Evolutionary conservation across 352 stramenopile genomes (phyloP).

Genomic region (Globisporangium cystogenes): DNA sequence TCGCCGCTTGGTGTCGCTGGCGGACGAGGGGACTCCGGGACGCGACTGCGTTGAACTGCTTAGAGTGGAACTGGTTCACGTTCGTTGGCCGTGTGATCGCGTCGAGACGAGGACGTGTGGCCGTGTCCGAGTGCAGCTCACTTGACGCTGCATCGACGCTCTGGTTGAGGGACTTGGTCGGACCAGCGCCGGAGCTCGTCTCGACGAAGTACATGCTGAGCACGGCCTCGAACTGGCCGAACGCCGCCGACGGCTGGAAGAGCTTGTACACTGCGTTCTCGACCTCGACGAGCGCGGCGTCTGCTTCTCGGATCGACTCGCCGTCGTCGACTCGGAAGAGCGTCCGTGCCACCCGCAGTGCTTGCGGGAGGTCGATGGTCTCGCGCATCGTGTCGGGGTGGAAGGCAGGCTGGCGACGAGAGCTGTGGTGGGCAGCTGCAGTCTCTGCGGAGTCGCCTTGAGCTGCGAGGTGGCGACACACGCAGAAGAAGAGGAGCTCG

Average conservation of each 20-base stretch:
- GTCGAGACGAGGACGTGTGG: background rate
- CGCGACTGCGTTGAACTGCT: constrained; percentile 39
- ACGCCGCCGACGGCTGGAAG: constrained; percentile 45
- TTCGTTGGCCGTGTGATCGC: constrained; percentile 38
- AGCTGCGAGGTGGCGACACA: constrained; percentile 33
- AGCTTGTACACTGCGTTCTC: constrained; percentile 49
- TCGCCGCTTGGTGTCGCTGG: constrained; percentile 12
- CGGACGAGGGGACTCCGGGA: constrained; percentile 41
- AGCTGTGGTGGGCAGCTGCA: background rate
- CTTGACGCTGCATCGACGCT: background rate
- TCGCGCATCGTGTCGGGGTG: constrained; percentile 49
- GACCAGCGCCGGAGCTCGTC: background rate
- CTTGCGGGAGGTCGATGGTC: constrained; percentile 36
- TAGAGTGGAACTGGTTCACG: constrained; percentile 54
- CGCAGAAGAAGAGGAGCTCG: constrained; percentile 58
- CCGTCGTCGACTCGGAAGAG: constrained; percentile 58
- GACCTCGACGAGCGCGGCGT: constrained; percentile 38
- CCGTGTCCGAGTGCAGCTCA: background rate
- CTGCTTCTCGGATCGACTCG: constrained; percentile 21
- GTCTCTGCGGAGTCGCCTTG: background rate
- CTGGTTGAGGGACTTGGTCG: background rate
- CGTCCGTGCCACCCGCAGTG: constrained; percentile 29
- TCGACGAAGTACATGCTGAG: constrained; percentile 28
- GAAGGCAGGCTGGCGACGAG: constrained; percentile 38
- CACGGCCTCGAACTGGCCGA: constrained; percentile 47